These are phyloP conservation scores for Nothopassalora personata DNA, from an alignment of 2,329 filamentous ascomycete genomes.

Conservation along the genomic window DNA sequence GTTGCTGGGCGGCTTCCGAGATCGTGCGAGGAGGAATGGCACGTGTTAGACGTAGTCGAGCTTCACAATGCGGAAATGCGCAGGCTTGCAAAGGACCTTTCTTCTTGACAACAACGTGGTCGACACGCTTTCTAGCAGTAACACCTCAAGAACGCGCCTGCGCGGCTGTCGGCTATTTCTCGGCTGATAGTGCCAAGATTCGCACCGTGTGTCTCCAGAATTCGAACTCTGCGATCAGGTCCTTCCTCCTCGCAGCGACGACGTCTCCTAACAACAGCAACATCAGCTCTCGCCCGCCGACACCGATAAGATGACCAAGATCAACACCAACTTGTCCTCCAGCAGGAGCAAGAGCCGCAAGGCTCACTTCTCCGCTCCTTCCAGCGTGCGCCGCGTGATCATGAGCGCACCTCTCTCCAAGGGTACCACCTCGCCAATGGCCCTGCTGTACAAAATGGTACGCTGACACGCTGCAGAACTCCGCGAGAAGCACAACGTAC, in stretches of 20 bases:
- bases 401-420: slow-evolving; percentile 95
- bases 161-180: neutral
- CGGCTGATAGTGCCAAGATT: neutral
- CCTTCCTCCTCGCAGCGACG: slow-evolving; percentile 13
- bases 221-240: slow-evolving; percentile 1
- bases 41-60: neutral
- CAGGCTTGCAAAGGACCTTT: neutral
- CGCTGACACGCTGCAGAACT: slow-evolving; percentile 52
- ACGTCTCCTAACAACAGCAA: slow-evolving; percentile 16
- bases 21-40: neutral
- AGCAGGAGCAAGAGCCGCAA: slow-evolving; percentile 98
- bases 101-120: neutral
- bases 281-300: slow-evolving; percentile 20
- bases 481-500: slow-evolving; percentile 97
- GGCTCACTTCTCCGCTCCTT: slow-evolving; percentile 94
- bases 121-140: neutral
- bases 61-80: neutral
- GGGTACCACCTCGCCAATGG: slow-evolving; percentile 39
- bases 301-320: slow-evolving; percentile 62
- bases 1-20: neutral
- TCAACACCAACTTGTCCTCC: slow-evolving; percentile 63
- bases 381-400: slow-evolving; percentile 88
- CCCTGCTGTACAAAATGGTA: slow-evolving; percentile 8
- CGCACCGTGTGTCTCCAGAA: neutral
- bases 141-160: neutral